Conservation (phyloP, 148 eudicot species). For the Rheum nobile region DNA sequence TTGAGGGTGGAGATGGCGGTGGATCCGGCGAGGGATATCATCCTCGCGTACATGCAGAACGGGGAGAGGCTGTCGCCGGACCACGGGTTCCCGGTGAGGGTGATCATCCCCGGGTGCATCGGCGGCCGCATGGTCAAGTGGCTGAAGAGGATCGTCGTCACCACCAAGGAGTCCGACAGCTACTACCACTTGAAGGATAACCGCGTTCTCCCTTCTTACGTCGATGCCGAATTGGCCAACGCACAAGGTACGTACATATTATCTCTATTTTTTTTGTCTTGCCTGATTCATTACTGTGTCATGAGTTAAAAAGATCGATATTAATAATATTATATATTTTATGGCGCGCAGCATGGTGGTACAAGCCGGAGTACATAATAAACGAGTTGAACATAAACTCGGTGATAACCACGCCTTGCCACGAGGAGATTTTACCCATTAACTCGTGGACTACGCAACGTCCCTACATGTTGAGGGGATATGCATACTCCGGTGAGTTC, state of each 20-base stretch:
- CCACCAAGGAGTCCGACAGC: conserved; percentile 49
- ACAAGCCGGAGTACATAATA: conserved; percentile 81
- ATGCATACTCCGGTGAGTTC: conserved; percentile 73
- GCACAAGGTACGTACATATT: conserved; percentile 96
- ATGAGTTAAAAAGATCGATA: too few species aligned
- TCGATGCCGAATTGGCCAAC: conserved; percentile 77
- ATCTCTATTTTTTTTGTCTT: too few species aligned
- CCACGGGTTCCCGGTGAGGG: conserved; percentile 72
- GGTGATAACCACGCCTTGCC: conserved; percentile 84
- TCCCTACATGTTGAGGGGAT: conserved; percentile 78
- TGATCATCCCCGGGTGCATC: conserved; percentile 80
- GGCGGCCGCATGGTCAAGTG: conserved; percentile 96
- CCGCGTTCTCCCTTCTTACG: conserved; percentile 74
- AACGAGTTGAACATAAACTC: conserved; percentile 93
- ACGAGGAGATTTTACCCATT: conserved; percentile 69
- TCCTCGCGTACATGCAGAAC: conserved; percentile 83
- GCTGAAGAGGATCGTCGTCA: conserved; percentile 61
- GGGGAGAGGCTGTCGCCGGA: conserved; percentile 57
- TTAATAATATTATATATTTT: too few species aligned
- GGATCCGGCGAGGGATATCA: conserved; percentile 70
- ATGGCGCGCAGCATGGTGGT: conserved; percentile 94
- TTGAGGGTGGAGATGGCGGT: conserved; percentile 49
- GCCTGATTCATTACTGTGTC: too few species aligned
- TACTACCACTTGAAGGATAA: conserved; percentile 82
- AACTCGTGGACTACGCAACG: conserved; percentile 66